A percentile compares a stretch with the other conserved stretches of the same genome.
phyloP scores from a whole-genome alignment of 495 filamentous ascomycete genomes.

The Penicillium canescens region DNA sequence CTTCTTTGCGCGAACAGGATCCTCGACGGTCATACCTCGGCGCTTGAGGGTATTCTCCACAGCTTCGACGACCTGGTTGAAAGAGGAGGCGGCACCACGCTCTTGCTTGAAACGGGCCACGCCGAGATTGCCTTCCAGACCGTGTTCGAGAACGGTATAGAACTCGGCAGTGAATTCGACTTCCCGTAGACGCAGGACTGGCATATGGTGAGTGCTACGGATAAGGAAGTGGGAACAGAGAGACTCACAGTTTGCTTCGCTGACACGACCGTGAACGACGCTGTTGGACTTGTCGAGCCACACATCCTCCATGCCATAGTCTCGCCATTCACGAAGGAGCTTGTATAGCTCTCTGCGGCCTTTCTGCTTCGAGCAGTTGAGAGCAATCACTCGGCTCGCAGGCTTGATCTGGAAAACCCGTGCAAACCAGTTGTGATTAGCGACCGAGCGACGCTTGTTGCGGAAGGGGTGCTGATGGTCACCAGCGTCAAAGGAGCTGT shows the following conservation, averaged over 20 bases:
- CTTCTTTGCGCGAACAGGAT: slow-evolving; percentile 59
- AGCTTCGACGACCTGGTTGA: slow-evolving; percentile 77
- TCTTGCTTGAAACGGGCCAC: slow-evolving; percentile 86
- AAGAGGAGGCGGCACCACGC: slow-evolving; percentile 80
- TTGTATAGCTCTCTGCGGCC: slow-evolving; percentile 72
- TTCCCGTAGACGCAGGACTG: slow-evolving; percentile 73
- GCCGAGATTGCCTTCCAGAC: slow-evolving; percentile 64
- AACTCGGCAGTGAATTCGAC: slow-evolving; percentile 81
- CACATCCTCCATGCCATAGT: slow-evolving; percentile 76
- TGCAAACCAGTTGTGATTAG: slow-evolving; percentile 75
- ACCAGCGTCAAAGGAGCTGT: slow-evolving; percentile 18
- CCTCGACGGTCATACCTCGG: slow-evolving; percentile 65
- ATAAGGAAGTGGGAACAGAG: background rate
- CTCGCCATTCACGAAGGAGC: slow-evolving; percentile 75
- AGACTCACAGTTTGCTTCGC: slow-evolving; percentile 71
- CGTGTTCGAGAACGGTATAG: slow-evolving; percentile 80
- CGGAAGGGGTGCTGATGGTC: slow-evolving; percentile 10
- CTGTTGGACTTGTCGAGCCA: slow-evolving; percentile 70
- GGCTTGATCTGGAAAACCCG: slow-evolving; percentile 90
- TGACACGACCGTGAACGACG: slow-evolving; percentile 75
- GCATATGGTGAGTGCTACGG: slow-evolving; percentile 1
- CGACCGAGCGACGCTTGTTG: slow-evolving; percentile 19
- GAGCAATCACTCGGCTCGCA: slow-evolving; percentile 68
- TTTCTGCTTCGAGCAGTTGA: slow-evolving; percentile 65
- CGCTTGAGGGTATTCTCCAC: slow-evolving; percentile 60